Evolutionary conservation across 805 yeast genomes (phyloP).

Genomic region (Saturnispora besseyi): DNA sequence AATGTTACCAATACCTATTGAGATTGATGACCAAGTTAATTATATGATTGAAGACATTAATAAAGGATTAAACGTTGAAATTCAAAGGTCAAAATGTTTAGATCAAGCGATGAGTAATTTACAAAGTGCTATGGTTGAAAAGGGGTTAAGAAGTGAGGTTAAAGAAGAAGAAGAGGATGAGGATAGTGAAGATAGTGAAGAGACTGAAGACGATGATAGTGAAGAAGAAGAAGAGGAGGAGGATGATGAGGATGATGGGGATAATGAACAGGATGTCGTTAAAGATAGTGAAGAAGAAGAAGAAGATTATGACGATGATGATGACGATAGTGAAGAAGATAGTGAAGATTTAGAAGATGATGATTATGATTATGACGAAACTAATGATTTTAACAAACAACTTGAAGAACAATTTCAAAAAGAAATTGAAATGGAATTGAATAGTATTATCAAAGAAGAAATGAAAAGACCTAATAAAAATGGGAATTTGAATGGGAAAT

Average conservation of each 20-base stretch:
- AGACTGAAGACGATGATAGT: conserved; percentile 22
- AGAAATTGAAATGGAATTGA: conserved; percentile 46
- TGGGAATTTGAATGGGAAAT: neutral
- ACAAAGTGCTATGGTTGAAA: conserved; percentile 22
- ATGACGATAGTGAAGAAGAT: conserved; percentile 26
- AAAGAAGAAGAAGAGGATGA: conserved; percentile 14
- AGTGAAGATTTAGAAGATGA: conserved; percentile 17
- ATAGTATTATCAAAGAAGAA: conserved; percentile 25
- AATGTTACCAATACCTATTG: conserved; percentile 44
- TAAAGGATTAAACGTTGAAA: conserved; percentile 10
- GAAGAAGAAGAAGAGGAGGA: conserved; percentile 22
- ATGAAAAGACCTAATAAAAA: neutral
- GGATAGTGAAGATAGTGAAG: conserved; percentile 16
- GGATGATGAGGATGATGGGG: conserved; percentile 18
- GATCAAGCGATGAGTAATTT: conserved; percentile 38
- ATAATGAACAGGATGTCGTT: conserved; percentile 25
- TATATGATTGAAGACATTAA: conserved; percentile 23
- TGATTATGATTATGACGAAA: conserved; percentile 25
- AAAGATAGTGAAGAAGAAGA: conserved; percentile 10
- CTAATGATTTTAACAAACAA: conserved; percentile 20
- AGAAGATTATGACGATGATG: conserved; percentile 18
- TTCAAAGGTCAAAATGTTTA: conserved; percentile 45
- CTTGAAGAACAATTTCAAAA: conserved; percentile 23
- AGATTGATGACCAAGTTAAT: conserved; percentile 40
- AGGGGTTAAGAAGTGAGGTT: conserved; percentile 11